Base-by-base conservation (phyloP, 2,329 filamentous ascomycete species). In the Colletotrichum nymphaeae region DNA sequence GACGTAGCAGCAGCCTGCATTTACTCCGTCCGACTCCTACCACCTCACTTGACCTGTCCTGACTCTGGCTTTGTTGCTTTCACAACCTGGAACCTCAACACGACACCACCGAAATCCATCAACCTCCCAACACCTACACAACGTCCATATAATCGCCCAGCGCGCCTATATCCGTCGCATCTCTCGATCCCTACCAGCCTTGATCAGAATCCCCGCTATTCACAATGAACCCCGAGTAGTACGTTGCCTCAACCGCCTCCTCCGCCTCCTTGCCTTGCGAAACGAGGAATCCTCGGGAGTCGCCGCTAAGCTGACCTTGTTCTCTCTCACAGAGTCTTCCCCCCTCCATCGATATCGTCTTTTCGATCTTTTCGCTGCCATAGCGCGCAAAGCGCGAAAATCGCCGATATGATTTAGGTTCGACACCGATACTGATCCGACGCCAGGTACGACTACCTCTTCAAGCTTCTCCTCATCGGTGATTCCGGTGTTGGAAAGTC, bases 401-500 rank as follows among this genome's bases (percentile, higher is more conserved):
- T 22, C 60, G 26, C 63, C 60, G 28, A 37, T 49, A 26, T 24
- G 19, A 19, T 22, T 49, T 7, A 49, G 46, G 37, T 68, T 57
- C 49, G 71, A 69, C 63, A 66, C 52, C 55, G 37, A 60, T 49
- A 63, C 79, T 82, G 71, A 83, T 75, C 73, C 59, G 30, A 28
- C 62, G 70, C 74, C 83, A 98, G 97, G 97, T 99, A 99, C 94
- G 97, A 99, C 86, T 99, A 99, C 86, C 95, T 99, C 83, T 99
- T 99, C 93, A 99, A 99, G 93, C 95, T 99, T 78, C 94, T 99
- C 86, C 96, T 99, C 89, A 99, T 99, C 92, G 97, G 97, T 87
- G 97, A 99, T 86, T 99, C 97, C 85, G 97, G 97, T 92, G 97
- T 99, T 82, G 97, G 97, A 93, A 99, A 99, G 93, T 99, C 97